A percentile compares a stretch with the other conserved stretches of the same genome.
These are phyloP conservation scores for Ustilago tritici DNA, from an alignment of 1,284 basidiomycete species.

Conservation along the genomic window DNA sequence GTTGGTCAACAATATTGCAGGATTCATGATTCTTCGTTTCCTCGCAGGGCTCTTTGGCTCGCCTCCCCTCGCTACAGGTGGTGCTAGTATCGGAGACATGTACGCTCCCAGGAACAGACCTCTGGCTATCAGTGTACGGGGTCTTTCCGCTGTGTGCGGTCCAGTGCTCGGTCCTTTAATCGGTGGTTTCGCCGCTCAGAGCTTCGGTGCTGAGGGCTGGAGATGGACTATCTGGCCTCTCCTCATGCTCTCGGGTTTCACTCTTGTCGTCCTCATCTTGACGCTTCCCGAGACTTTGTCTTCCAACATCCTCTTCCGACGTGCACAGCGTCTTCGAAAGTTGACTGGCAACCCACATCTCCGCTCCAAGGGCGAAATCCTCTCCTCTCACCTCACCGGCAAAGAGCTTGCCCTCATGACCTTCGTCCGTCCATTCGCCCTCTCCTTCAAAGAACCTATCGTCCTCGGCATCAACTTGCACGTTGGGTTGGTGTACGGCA, in stretches of 20 bases:
- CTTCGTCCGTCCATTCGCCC: conserved; percentile 59
- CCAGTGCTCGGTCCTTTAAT: conserved; percentile 58
- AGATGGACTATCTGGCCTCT: conserved; percentile 69
- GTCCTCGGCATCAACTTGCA: conserved; percentile 53
- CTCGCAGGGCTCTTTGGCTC: conserved; percentile 57
- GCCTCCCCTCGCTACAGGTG: conserved; percentile 59
- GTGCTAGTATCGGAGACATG: conserved; percentile 59
- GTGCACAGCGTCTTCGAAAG: conserved; percentile 69
- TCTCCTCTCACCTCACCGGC: conserved; percentile 41
- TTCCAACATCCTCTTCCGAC: conserved; percentile 68
- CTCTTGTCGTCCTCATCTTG: conserved; percentile 58
- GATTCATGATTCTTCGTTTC: conserved; percentile 58
- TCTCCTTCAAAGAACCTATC: conserved; percentile 53
- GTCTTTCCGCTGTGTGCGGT: conserved; percentile 46
- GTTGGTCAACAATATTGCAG: conserved; percentile 38
- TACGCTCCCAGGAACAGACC: conserved; percentile 30
- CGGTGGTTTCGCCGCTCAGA: conserved; percentile 53
- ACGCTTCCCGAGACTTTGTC: conserved; percentile 69
- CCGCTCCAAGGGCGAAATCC: conserved; percentile 68
- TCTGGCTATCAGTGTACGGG: conserved; percentile 55
- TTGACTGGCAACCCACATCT: conserved; percentile 69
- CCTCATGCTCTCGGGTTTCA: conserved; percentile 67
- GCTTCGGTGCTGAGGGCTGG: conserved; percentile 41
- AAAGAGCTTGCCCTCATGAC: conserved; percentile 55
- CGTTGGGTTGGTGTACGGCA: conserved; percentile 50